Evolutionary conservation across 805 yeast species (phyloP), one percentile per base, ranked within the genome.

Genomic region (Candida sphagnicola): DNA sequence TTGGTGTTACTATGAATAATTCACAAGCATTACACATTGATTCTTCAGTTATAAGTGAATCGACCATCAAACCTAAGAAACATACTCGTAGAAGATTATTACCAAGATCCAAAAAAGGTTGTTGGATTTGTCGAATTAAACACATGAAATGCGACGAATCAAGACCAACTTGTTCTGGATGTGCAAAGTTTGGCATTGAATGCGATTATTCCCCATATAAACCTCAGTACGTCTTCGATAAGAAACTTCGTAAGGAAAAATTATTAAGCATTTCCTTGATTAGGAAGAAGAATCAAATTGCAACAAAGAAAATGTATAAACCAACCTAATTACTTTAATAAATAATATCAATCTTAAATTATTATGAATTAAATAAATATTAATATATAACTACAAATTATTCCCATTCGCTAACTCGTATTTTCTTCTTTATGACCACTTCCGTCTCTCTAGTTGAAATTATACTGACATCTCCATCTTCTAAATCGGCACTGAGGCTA

Each of bases 61-160:
- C 12, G 8, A 18, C 12, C 16, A 30, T 14, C 17, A 30, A 30
- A 16, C 32, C 32, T 16, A 66, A 65, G 40, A 65, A 65, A 44
- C 53, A 65, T 39, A 67, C 68, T 12, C 51, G 74, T 25, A 55
- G 67, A 40, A 59, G 71, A 39, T 46, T 63, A 17, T 53, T 65
- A 40, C 72, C 71, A 2, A 50, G 74, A 33, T 64, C 71, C 2
- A 65, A 65, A 41, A 61, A 54, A 24, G 74, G 74, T 5, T 68
- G 74, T 43, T 68, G 74, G 74, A 65, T 68, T 38, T 68, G 74
- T 43, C 52, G 74, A 39, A 68, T 68, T 41, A 66, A 67, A 44
- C 74, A 68, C 45, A 56, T 68, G 40, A 68, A 68, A 44, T 68
- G 74, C 47, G 72, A 68, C 43, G 74, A 68, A 42, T 33, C 26